These are phyloP conservation scores for Mortierella sp. DNA, from an alignment of 371 early-diverging fungal species.

Conservation along the genomic window DNA sequence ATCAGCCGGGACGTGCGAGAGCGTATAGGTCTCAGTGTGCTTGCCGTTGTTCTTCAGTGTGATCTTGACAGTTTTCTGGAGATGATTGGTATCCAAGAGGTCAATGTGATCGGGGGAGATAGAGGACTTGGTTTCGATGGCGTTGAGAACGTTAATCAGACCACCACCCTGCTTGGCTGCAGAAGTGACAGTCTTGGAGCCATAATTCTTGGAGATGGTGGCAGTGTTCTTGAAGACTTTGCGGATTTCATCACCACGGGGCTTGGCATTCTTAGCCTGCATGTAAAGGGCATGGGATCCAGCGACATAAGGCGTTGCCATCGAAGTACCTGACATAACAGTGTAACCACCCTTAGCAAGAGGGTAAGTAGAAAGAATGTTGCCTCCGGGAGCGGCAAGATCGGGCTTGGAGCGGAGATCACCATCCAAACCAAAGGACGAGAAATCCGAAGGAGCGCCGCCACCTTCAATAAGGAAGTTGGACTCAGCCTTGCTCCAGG, in stretches of 20 bases:
- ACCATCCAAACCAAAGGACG: slow-evolving; percentile 78
- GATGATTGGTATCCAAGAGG: slow-evolving; percentile 68
- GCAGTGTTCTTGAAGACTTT: slow-evolving; percentile 54
- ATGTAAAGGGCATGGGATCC: slow-evolving; percentile 68
- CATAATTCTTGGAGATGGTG: slow-evolving; percentile 17
- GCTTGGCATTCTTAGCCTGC: slow-evolving; percentile 51
- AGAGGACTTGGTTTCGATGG: slow-evolving; percentile 62
- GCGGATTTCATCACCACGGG: slow-evolving; percentile 27
- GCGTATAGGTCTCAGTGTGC: slow-evolving; percentile 60
- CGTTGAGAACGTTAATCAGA: slow-evolving; percentile 72
- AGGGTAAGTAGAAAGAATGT: slow-evolving; percentile 49
- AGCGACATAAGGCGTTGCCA: slow-evolving; percentile 68
- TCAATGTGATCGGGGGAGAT: slow-evolving; percentile 72
- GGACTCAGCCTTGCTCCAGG: slow-evolving; percentile 13
- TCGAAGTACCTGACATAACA: slow-evolving; percentile 62
- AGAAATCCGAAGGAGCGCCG: slow-evolving; percentile 62
- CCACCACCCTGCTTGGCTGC: slow-evolving; percentile 81
- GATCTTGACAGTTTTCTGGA: slow-evolving; percentile 58
- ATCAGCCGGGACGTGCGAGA: slow-evolving; percentile 60
- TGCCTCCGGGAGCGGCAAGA: slow-evolving; percentile 55
- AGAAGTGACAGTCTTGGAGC: slow-evolving; percentile 35
- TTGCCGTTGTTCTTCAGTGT: slow-evolving; percentile 69
- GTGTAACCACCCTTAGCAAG: slow-evolving; percentile 50
- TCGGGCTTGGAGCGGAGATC: slow-evolving; percentile 80
- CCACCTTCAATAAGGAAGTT: slow-evolving; percentile 54